A percentile compares a stretch with the other conserved stretches of the same genome.
phyloP scores from a whole-genome alignment of 495 filamentous ascomycete genomes.

The Lepidopterella palustris region DNA sequence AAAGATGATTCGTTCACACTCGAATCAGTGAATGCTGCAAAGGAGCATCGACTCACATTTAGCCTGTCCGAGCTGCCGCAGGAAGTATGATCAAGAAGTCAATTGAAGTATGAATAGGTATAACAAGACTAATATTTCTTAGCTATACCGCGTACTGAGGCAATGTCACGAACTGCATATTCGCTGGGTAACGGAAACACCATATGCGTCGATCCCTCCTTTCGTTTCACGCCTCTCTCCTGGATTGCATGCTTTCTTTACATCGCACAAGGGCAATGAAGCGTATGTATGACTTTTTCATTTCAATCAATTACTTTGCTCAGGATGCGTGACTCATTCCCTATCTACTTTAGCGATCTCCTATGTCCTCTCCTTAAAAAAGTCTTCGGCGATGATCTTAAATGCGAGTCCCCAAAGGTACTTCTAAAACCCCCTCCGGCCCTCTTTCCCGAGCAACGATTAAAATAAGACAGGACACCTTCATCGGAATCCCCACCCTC shows the following conservation, averaged over 20 bases:
- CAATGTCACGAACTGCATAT: constrained; percentile 69
- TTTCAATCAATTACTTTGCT: constrained; percentile 1
- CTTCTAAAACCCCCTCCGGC: constrained; percentile 35
- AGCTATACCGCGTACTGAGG: constrained; percentile 58
- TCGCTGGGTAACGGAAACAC: constrained; percentile 59
- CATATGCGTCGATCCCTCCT: constrained; percentile 57
- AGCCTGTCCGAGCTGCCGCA: constrained; percentile 63
- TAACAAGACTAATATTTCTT: neutral
- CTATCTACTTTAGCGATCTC: constrained; percentile 40
- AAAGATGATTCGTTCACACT: constrained; percentile 42
- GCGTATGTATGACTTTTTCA: constrained; percentile 36
- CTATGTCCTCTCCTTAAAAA: constrained; percentile 58
- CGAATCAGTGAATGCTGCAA: constrained; percentile 50
- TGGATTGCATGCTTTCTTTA: constrained; percentile 79
- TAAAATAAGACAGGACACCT: constrained; percentile 49
- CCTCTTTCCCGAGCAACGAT: constrained; percentile 45
- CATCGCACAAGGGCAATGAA: constrained; percentile 42
- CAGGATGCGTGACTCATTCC: constrained; percentile 3
- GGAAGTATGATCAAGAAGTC: constrained; percentile 44
- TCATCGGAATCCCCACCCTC: constrained; percentile 56
- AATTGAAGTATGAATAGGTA: neutral
- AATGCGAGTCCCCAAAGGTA: constrained; percentile 32
- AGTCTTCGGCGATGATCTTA: constrained; percentile 51
- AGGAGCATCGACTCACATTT: constrained; percentile 76
- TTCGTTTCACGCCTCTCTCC: constrained; percentile 67